These are phyloP conservation scores for Blechomonas ayalai DNA, from an alignment of 208 protist species.

Conservation along the genomic window DNA sequence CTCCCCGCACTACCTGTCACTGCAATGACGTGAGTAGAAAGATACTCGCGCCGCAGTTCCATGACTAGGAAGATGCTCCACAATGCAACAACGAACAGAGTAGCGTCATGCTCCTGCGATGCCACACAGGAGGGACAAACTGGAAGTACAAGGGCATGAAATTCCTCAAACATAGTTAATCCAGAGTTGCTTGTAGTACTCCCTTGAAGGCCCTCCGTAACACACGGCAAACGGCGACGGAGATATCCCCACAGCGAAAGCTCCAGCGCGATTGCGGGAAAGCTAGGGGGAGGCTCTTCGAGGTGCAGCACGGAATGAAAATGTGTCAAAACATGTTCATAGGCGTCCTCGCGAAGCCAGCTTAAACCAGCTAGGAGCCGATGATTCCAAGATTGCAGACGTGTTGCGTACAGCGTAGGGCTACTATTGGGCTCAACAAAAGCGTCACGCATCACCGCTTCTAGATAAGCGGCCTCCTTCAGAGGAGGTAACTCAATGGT, in stretches of 20 bases:
- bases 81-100: no score
- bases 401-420: no score
- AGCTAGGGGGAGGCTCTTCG: slow-evolving; percentile 1
- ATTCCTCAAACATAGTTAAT: slow-evolving; percentile 18
- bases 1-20: slow-evolving; percentile 19
- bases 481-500: slow-evolving; percentile 8
- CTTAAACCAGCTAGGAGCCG: no score
- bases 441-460: slow-evolving; percentile 10
- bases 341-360: no score
- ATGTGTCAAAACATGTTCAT: no score
- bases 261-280: slow-evolving; percentile 31
- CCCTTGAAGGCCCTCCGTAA: no score
- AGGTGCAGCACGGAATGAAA: no score
- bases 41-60: slow-evolving; percentile 33
- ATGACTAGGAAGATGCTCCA: slow-evolving; percentile 39
- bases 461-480: slow-evolving; percentile 22
- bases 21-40: slow-evolving; percentile 9
- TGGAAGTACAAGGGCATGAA: slow-evolving; percentile 23
- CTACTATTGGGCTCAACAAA: no score
- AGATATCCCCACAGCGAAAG: slow-evolving; percentile 24
- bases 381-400: no score
- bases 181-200: no score
- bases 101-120: slow-evolving; percentile 1
- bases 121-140: slow-evolving; percentile 12
- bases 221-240: slow-evolving; percentile 12